Base-by-base conservation (phyloP, 352 stramenopile species). In the Phytophthora melonis region DNA sequence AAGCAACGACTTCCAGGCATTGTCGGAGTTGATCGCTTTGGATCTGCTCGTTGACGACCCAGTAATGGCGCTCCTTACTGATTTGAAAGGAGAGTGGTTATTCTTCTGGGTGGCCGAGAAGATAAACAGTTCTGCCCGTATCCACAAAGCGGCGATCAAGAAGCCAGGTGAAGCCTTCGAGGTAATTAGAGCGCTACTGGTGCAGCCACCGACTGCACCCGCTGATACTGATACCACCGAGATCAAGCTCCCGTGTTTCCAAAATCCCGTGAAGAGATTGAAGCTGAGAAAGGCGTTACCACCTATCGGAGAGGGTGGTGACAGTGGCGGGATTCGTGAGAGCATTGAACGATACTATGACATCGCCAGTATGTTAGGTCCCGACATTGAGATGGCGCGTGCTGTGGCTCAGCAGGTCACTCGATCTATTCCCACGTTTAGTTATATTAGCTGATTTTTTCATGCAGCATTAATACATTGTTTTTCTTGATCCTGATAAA, bases 61-160 rank as follows among this genome's bases (percentile, higher is more conserved):
- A 70, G 75, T 88, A 58, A 77, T 86, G 59, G 82, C 80, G 60
- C 68, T 87, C n/a, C 62, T 88, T 54, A 87, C 78, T 13, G 70
- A 87, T 61, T 80, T 86, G 55, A 74, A 16, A 10, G 14, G 19
- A n/a, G n/a, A 58, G 66, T 84, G 77, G 77, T 10, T 69, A 18
- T 85, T 86, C 69, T 87, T 82, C 54, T 89, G 77, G 77, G 67
- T 86, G 49, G 73, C 81, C 8, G 60, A 79, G 14, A 78, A 45
- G 64, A 69, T 30, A n/a, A 50, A 73, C 58, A 74, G 45, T 21
- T 23, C 43, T 27, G 63, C 49, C 58, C 70, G 21, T 32, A 82
- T 84, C 66, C 14, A 62, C 18, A 78, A 47, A 74, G 45, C 39
- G 39, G 69, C n/a, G 6, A 68, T 86, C 10, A 62, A 21, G 3